Conservation (phyloP, 495 filamentous ascomycete genomes). For the Penicillium longicatenatum region DNA sequence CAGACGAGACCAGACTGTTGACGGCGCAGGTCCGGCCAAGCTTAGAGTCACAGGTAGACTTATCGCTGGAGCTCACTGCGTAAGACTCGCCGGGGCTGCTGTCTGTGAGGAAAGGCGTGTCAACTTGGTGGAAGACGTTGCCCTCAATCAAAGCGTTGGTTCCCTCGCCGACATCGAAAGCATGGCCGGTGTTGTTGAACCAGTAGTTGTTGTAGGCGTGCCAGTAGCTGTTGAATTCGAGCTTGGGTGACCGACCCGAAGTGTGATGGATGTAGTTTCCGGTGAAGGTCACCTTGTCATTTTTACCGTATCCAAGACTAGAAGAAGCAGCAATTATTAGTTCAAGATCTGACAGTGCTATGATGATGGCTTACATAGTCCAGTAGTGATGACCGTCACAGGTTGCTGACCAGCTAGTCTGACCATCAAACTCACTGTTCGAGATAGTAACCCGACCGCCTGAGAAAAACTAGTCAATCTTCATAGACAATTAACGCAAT, state of each 20-base stretch:
- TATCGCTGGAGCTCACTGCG: conserved; percentile 8
- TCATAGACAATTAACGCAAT: conserved; percentile 13
- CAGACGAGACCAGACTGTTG: conserved; percentile 20
- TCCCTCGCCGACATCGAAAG: conserved; percentile 29
- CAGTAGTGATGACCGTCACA: conserved; percentile 60
- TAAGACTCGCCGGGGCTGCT: too few relatives aligned
- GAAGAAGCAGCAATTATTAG: background rate
- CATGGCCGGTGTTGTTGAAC: conserved; percentile 38
- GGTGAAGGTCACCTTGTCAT: conserved; percentile 36
- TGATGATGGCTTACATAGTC: conserved; percentile 35
- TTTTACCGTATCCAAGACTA: conserved; percentile 33
- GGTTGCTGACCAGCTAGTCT: conserved; percentile 49
- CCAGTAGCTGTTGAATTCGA: conserved; percentile 48
- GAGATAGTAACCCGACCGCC: conserved; percentile 34
- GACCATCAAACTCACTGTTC: conserved; percentile 52
- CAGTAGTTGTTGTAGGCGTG: conserved; percentile 45
- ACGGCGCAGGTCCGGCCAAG: too few relatives aligned
- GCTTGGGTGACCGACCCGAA: conserved; percentile 54
- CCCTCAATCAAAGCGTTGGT: too few relatives aligned
- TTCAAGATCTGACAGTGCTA: too few relatives aligned
- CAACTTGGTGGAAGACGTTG: too few relatives aligned
- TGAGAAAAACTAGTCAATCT: conserved; percentile 5
- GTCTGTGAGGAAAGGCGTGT: too few relatives aligned
- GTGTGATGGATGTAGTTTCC: conserved; percentile 53
- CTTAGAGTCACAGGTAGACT: conserved; percentile 9